Conservation (phyloP, 345 rosid species). For the Excoecaria agallocha region DNA sequence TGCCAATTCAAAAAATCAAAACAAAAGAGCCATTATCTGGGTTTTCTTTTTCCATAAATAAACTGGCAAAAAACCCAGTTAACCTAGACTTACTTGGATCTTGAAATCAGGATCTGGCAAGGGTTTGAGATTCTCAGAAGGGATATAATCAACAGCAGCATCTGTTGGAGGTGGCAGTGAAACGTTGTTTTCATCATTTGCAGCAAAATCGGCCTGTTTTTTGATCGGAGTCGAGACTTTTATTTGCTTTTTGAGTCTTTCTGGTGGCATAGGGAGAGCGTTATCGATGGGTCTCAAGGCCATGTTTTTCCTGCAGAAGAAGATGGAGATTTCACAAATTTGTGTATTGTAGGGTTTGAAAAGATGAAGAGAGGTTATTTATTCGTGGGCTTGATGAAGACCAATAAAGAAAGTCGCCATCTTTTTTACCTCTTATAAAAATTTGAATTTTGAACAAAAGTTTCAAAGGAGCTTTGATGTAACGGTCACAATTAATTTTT, state of each 20-base stretch:
- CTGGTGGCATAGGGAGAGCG: slow-evolving; percentile 56
- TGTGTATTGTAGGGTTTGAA: not conserved
- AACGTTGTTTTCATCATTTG: slow-evolving; percentile 62
- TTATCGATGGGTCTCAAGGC: slow-evolving; percentile 83
- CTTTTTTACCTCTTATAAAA: not conserved
- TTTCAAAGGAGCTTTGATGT: slow-evolving; percentile 5
- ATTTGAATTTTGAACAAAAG: slow-evolving; percentile 9
- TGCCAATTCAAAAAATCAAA: slow-evolving; percentile 14
- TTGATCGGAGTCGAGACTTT: slow-evolving; percentile 37
- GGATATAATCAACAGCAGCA: slow-evolving; percentile 50
- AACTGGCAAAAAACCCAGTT: not conserved
- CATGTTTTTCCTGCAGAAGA: slow-evolving; percentile 31
- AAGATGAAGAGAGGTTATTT: not conserved
- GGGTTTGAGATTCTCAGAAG: slow-evolving; percentile 61
- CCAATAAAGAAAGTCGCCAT: not conserved
- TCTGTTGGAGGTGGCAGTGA: slow-evolving; percentile 39
- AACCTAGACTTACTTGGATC: slow-evolving; percentile 38
- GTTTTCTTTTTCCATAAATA: no score
- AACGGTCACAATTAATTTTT: slow-evolving; percentile 12
- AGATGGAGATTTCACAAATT: not conserved
- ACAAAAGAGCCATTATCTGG: no score
- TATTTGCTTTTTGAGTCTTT: slow-evolving; percentile 65
- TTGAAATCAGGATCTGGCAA: slow-evolving; percentile 49
- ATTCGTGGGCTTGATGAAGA: not conserved
- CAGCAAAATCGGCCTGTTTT: slow-evolving; percentile 33